Evolutionary conservation across 129 eudicot species (phyloP), one percentile per base, ranked within the genome.

Genomic region (Chrysanthemum makinoi): DNA sequence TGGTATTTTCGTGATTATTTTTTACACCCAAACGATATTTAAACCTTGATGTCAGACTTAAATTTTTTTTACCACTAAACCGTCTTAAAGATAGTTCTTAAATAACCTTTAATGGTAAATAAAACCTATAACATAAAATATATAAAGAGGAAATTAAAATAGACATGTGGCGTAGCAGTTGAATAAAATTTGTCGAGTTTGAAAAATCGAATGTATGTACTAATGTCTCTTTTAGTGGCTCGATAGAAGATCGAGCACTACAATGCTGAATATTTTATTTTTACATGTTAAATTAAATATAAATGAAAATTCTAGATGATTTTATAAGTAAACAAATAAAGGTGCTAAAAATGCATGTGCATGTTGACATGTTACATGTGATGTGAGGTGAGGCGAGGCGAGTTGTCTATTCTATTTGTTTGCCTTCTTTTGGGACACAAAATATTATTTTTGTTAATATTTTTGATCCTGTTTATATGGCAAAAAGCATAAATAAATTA

Each of bases 191-290:
- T 75, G 79, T 75, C 69, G 62, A 50, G 67, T 48, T 68, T 48
- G 46, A 39, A 39, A 1, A 39, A 39, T 39, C 13, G 62, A 58
- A 48, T 75, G 74, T 48, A 59, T 75, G 68, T 48, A 68, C 28
- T 22, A 11, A 10, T 58, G 63, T 30, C 75, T 43, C 35, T 75
- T 76, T 76, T 76, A 58, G 68, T 58, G 80, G 80, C 80, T 76
- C 70, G 55, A 76, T 76, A 12, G 63, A 33, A 19, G 12, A 10
- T 49, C 69, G 15, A 26, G 11, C 62, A 67, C 55, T 26, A 57
- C 6, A 12, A 17, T 35, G 9, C 13, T 35, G 62, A 53, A 69
- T 16, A 28, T 10, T 28, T 0, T 10, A 65, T 43, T 26, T 19
- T 19, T 33, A 64, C 11, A 49, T 24, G 43, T 12, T 8, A 65